phyloP scores from a whole-genome alignment of 176 grass and related monocot species.

The Oryza australiensis region DNA sequence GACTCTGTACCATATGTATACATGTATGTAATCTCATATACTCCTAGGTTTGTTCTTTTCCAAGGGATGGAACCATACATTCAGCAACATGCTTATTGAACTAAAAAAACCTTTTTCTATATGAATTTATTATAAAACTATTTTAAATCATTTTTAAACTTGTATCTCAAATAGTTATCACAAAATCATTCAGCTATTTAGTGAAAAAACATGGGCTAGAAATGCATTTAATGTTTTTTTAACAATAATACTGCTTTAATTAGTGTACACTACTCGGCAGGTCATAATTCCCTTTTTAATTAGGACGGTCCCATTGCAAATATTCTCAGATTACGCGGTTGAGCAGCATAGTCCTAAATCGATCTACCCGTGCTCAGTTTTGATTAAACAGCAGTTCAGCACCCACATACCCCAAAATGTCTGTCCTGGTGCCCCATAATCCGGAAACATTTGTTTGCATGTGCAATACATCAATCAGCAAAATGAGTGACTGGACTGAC shows the following conservation, averaged over 20 bases:
- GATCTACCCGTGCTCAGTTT: background rate
- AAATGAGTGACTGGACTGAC: background rate
- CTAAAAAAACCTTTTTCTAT: too few relatives aligned
- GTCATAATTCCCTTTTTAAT: background rate
- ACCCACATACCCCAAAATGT: too few relatives aligned
- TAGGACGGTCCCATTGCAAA: background rate
- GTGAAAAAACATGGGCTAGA: background rate
- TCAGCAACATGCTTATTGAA: too few relatives aligned
- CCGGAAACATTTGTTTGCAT: conserved; percentile 19
- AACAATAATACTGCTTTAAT: background rate
- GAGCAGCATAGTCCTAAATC: background rate
- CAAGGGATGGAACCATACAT: too few relatives aligned
- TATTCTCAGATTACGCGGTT: background rate
- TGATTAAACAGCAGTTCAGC: background rate
- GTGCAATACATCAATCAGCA: background rate
- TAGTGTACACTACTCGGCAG: background rate
- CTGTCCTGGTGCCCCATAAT: background rate
- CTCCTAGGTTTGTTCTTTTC: too few relatives aligned
- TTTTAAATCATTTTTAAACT: too few relatives aligned
- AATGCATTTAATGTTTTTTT: background rate
- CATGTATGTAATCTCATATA: too few relatives aligned
- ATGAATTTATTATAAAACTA: too few relatives aligned
- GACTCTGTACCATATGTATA: too few relatives aligned
- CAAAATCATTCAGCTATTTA: too few relatives aligned
- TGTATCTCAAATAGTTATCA: too few relatives aligned